phyloP scores from a whole-genome alignment of 345 rosid species.

The Salix brachista region DNA sequence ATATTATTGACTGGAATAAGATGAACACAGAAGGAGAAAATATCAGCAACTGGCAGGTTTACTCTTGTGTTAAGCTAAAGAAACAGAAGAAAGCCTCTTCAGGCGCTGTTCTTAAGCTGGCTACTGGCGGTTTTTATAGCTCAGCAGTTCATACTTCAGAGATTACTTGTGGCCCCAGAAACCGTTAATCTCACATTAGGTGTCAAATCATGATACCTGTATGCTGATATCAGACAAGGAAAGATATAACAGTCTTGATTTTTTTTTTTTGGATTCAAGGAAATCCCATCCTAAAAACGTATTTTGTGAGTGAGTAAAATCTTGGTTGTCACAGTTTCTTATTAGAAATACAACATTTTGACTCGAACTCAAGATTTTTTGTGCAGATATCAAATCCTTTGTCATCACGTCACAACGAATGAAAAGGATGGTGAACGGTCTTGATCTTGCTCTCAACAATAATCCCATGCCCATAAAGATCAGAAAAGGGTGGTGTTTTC shows the following conservation, averaged over 20 bases:
- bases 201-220: background rate
- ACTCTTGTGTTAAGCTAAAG: constrained; percentile 19
- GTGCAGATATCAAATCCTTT: rapidly evolving
- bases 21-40: background rate
- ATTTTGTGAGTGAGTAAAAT: too few species aligned
- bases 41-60: constrained; percentile 16
- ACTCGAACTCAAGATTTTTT: rapidly evolving
- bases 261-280: too few species aligned
- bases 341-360: too few species aligned
- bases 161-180: constrained; percentile 22
- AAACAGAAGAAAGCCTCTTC: constrained; percentile 22
- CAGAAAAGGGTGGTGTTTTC: background rate
- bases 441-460: background rate
- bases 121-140: constrained; percentile 29
- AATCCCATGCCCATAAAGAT: background rate
- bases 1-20: background rate
- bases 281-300: too few species aligned
- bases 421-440: background rate
- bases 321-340: too few species aligned
- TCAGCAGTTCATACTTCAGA: constrained; percentile 24
- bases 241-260: constrained; percentile 5
- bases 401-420: too few species aligned
- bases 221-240: background rate
- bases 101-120: constrained; percentile 23
- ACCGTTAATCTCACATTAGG: constrained; percentile 6